A percentile compares a stretch with the other conserved stretches of the same genome.
Conservation (phyloP, 805 yeast species). For the Yarrowia phangngaensis region DNA sequence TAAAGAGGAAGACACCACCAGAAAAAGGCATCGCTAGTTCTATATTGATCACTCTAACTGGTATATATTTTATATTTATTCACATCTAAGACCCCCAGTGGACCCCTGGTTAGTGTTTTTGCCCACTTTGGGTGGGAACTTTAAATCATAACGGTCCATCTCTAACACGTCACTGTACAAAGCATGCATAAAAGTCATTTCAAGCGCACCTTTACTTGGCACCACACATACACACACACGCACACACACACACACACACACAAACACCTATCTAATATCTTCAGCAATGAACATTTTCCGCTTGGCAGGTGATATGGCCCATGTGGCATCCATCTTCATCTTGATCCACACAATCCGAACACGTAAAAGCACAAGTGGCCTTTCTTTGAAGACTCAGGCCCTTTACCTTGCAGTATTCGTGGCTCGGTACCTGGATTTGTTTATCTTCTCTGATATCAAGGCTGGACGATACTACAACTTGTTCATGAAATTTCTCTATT, state of each 20-base stretch:
- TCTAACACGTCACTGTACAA: conserved; percentile 17
- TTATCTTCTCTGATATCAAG: conserved; percentile 44
- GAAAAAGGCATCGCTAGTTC: conserved; percentile 14
- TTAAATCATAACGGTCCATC: background rate
- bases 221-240: background rate
- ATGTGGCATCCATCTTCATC: conserved; percentile 71
- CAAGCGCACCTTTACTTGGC: background rate
- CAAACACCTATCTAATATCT: no score
- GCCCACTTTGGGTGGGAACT: no score
- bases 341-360: conserved; percentile 65
- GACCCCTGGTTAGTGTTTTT: no score
- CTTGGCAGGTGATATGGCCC: conserved; percentile 70
- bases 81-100: no score
- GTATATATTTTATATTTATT: background rate
- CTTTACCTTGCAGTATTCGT: conserved; percentile 70
- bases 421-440: conserved; percentile 66
- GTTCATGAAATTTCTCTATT: conserved; percentile 75
- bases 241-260: background rate
- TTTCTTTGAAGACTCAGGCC: conserved; percentile 83
- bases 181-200: background rate
- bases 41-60: no score
- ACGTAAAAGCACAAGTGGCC: conserved; percentile 69
- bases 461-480: conserved; percentile 53
- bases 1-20: conserved; percentile 38
- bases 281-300: conserved; percentile 26